Evolutionary conservation across 208 protist species (phyloP).

Genomic region (Wallacemonas sp.): DNA sequence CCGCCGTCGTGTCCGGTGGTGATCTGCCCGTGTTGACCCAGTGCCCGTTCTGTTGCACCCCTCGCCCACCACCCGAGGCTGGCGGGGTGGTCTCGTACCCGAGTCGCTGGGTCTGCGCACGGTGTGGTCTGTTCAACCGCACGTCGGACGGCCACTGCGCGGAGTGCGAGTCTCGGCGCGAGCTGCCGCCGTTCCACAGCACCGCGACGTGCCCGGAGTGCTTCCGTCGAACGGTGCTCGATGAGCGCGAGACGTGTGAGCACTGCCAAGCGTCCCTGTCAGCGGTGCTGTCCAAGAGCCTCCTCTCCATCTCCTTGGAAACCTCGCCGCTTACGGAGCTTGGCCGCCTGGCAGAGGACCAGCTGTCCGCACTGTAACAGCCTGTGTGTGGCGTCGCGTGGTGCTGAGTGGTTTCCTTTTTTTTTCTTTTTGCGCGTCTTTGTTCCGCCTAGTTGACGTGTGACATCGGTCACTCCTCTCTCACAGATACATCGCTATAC

Average conservation of each 20-base stretch:
- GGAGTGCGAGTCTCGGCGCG: constrained; percentile 61
- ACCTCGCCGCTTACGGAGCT: constrained; percentile 11
- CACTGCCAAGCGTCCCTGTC: constrained; percentile 54
- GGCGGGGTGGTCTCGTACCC: constrained; percentile 39
- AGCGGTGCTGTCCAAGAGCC: constrained; percentile 33
- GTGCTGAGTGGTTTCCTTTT: too few relatives aligned
- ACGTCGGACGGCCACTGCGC: constrained; percentile 29
- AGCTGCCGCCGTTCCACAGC: constrained; percentile 36
- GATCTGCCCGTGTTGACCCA: constrained; percentile 43
- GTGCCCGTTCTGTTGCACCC: constrained; percentile 58
- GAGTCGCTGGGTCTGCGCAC: constrained; percentile 56
- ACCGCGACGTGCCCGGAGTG: constrained; percentile 55
- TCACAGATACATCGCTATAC: too few relatives aligned
- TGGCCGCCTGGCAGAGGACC: constrained; percentile 1
- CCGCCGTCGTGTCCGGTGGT: constrained; percentile 56
- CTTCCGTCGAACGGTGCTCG: constrained; percentile 51
- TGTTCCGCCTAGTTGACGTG: too few relatives aligned
- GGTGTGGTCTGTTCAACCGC: constrained; percentile 55
- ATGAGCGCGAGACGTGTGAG: constrained; percentile 54
- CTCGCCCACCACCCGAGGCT: constrained; percentile 18
- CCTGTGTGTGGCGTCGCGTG: too few relatives aligned
- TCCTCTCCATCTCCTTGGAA: constrained; percentile 24
- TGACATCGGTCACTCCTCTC: too few relatives aligned
- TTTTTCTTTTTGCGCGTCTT: constrained; percentile 3
- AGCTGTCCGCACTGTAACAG: not conserved